Conservation (phyloP, 305 asterid genomes). For the Withania somnifera region DNA sequence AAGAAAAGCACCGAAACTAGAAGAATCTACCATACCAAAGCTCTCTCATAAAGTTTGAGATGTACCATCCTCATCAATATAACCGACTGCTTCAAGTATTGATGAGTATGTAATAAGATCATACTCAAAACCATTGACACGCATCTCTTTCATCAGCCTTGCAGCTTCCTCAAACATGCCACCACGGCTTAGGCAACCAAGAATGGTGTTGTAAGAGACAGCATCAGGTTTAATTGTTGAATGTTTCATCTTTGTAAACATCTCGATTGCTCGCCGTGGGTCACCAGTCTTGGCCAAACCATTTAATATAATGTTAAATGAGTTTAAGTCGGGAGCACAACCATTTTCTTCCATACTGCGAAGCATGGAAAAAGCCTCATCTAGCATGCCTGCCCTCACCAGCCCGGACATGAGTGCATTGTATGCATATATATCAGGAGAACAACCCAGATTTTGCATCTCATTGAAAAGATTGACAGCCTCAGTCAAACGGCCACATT, state of each 20-base stretch:
- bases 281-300: conserved; percentile 67
- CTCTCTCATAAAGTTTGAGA: conserved; percentile 1
- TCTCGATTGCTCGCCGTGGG: conserved; percentile 53
- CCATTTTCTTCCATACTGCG: conserved; percentile 61
- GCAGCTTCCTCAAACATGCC: conserved; percentile 98
- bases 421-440: conserved; percentile 70
- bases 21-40: neutral
- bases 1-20: neutral
- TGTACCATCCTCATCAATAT: conserved; percentile 37
- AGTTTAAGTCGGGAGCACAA: conserved; percentile 64
- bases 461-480: conserved; percentile 73
- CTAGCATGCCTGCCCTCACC: conserved; percentile 66
- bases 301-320: conserved; percentile 64
- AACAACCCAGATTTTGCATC: conserved; percentile 63
- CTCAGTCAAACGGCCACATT: conserved; percentile 58
- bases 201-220: conserved; percentile 72
- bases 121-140: conserved; percentile 54
- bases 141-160: conserved; percentile 86
- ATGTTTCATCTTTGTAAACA: conserved; percentile 57
- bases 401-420: conserved; percentile 93
- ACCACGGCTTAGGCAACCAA: conserved; percentile 78
- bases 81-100: conserved; percentile 89
- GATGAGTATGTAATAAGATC: conserved; percentile 79
- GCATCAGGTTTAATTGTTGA: conserved; percentile 61
- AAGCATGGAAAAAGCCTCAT: conserved; percentile 69